phyloP scores from a whole-genome alignment of 345 rosid species.

The Salix exigua region DNA sequence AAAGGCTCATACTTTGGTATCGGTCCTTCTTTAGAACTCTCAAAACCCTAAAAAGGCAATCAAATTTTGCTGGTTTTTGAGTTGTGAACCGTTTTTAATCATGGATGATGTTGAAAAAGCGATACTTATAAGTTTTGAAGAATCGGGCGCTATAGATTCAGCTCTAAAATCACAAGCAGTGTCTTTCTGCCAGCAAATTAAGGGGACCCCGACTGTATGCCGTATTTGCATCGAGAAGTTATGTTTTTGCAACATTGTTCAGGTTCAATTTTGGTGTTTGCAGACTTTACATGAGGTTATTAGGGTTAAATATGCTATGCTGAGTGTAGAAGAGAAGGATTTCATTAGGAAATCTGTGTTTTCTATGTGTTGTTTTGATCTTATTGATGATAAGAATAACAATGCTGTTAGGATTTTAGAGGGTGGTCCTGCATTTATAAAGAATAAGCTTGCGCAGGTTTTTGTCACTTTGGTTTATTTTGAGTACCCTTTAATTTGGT shows the following conservation, averaged over 20 bases:
- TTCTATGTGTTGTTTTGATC: slow-evolving; percentile 64
- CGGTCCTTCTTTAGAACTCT: neutral
- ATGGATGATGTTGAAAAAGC: slow-evolving; percentile 90
- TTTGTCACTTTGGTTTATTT: slow-evolving; percentile 77
- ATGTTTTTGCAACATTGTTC: slow-evolving; percentile 49
- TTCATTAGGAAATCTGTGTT: slow-evolving; percentile 58
- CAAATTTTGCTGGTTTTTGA: slow-evolving; percentile 19
- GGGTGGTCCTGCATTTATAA: slow-evolving; percentile 72
- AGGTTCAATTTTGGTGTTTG: slow-evolving; percentile 95
- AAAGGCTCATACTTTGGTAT: neutral
- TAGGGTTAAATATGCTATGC: slow-evolving; percentile 45
- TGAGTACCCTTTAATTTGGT: slow-evolving; percentile 87
- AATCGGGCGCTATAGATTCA: slow-evolving; percentile 57
- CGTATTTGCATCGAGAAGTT: slow-evolving; percentile 70
- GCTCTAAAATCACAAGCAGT: slow-evolving; percentile 58
- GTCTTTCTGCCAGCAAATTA: slow-evolving; percentile 53
- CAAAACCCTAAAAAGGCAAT: neutral
- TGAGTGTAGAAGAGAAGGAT: slow-evolving; percentile 60
- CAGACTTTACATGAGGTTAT: slow-evolving; percentile 79
- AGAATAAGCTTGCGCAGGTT: slow-evolving; percentile 92
- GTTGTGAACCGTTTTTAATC: slow-evolving; percentile 3
- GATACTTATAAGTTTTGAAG: slow-evolving; percentile 71
- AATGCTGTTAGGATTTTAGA: slow-evolving; percentile 48
- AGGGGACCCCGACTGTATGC: slow-evolving; percentile 49
- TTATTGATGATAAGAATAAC: slow-evolving; percentile 41